Evolutionary conservation across 2,329 filamentous ascomycete genomes (phyloP), one percentile per base, ranked within the genome.

Genomic region (Botryotinia convoluta): DNA sequence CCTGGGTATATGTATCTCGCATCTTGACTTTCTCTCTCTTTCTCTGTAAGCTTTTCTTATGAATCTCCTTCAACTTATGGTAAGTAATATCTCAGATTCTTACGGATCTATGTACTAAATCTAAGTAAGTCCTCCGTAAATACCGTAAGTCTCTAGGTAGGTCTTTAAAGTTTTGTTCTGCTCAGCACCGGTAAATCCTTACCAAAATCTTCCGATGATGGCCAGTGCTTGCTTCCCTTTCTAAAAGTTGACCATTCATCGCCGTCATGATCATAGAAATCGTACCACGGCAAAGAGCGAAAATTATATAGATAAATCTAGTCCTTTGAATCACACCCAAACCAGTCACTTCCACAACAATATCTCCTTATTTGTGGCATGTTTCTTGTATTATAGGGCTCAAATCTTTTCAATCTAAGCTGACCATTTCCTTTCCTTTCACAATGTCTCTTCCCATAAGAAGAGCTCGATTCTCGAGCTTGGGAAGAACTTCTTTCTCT

Each of bases 361-460:
- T 57, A 74, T 74, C 73, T 76, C 65, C 74, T 74, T 63, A 72
- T 57, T 78, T 76, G 77, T 78, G 76, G 76, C 70, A 79, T 79
- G 74, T 77, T 75, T 72, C 39, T 74, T 77, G 74, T 77, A 74
- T 71, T 68, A 76, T 77, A 76, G 63, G 26, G n/a, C 57, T 32
- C 60, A 71, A 73, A 26, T 63, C 44, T 48, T 73, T 75, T 76
- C 48, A 20, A 45, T 61, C 32, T 42, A 45, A 32, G 10, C 16
- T n/a, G 18, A 26, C 45, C 26, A 26, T 32, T 48, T 70, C 72
- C 39, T 72, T 73, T 72, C 61, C 48, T 29, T 77, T 75, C 75
- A 77, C 75, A 74, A 80, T 80, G 79, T 76, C 77, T 73, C 72
- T 69, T 62, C 61, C 67, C 37, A 71, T 73, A 71, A 73, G 72